Conservation (phyloP, 331 rosid species). For the Phaseolus coccineus region DNA sequence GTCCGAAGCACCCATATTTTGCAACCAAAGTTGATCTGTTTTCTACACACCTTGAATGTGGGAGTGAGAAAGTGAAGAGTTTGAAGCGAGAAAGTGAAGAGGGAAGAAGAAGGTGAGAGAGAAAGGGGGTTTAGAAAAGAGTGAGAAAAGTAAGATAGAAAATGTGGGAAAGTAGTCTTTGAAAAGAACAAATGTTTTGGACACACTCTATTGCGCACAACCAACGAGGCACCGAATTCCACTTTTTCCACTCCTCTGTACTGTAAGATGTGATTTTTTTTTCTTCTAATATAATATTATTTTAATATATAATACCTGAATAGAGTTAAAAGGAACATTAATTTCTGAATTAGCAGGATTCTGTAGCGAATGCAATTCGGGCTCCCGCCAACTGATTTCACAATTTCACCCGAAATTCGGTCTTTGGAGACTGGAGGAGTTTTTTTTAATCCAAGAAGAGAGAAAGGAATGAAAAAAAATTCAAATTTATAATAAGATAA, state of each 20-base stretch:
- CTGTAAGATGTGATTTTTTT: not conserved
- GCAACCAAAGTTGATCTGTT: not conserved
- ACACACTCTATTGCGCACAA: slow-evolving; percentile 56
- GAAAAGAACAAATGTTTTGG: slow-evolving; percentile 39
- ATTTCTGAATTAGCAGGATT: too few relatives aligned
- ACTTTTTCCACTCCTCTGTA: not conserved
- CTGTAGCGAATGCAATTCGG: too few relatives aligned
- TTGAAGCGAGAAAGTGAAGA: not conserved
- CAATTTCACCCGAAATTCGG: too few relatives aligned
- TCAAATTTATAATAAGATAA: too few relatives aligned
- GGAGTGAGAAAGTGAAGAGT: slow-evolving; percentile 18
- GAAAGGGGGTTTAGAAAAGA: slow-evolving; percentile 13
- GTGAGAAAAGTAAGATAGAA: slow-evolving; percentile 12
- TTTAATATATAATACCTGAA: too few relatives aligned
- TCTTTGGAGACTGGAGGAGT: too few relatives aligned
- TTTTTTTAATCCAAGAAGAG: too few relatives aligned
- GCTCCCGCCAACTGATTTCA: too few relatives aligned
- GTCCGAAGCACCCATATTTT: slow-evolving; percentile 64
- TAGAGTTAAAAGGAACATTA: too few relatives aligned
- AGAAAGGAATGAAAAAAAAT: too few relatives aligned
- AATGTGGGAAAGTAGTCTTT: slow-evolving; percentile 15
- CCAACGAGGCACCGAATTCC: slow-evolving; percentile 74
- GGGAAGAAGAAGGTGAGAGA: not conserved
- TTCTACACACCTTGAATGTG: not conserved
- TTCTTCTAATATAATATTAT: too few relatives aligned